Evolutionary conservation across 1,284 basidiomycete species (phyloP).

Genomic region (Malassezia cuniculi): DNA sequence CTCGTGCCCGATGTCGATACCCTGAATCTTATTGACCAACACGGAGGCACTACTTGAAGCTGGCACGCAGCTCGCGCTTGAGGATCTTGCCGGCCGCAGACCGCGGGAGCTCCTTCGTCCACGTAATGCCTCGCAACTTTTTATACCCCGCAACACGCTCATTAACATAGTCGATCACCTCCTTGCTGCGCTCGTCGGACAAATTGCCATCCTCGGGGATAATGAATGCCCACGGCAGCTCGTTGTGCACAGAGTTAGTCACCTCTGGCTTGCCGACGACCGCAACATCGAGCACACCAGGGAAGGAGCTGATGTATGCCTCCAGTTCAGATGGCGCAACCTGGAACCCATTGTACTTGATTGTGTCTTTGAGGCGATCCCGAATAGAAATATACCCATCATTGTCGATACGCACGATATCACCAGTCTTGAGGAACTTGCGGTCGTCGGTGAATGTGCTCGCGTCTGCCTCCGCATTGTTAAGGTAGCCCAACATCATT

Average conservation of each 20-base stretch:
- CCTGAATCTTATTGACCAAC: conserved; percentile 6
- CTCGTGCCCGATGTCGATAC: conserved; percentile 11
- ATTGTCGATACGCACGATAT: conserved; percentile 31
- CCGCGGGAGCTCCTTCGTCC: conserved; percentile 34
- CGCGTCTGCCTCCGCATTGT: conserved; percentile 35
- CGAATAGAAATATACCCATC: conserved; percentile 35
- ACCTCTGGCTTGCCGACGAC: conserved; percentile 6
- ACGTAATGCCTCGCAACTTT: conserved; percentile 32
- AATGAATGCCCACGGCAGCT: conserved; percentile 32
- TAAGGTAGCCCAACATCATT: conserved; percentile 42
- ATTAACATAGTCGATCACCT: conserved; percentile 27
- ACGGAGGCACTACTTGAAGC: conserved; percentile 1
- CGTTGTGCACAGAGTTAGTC: conserved; percentile 12
- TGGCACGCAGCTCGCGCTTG: conserved; percentile 30
- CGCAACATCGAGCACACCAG: conserved; percentile 5
- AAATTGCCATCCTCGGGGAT: conserved; percentile 14
- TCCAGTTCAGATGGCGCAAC: conserved; percentile 41
- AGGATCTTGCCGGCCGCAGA: conserved; percentile 36
- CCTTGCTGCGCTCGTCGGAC: conserved; percentile 14
- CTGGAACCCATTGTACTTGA: conserved; percentile 44
- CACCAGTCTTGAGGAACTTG: conserved; percentile 33
- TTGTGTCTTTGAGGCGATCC: conserved; percentile 41
- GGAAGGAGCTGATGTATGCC: conserved; percentile 9
- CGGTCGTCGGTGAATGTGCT: conserved; percentile 21
- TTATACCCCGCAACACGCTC: conserved; percentile 35